Evolutionary conservation across 1,139 yeast genomes (phyloP).

Genomic region (Candida freyschussii): DNA sequence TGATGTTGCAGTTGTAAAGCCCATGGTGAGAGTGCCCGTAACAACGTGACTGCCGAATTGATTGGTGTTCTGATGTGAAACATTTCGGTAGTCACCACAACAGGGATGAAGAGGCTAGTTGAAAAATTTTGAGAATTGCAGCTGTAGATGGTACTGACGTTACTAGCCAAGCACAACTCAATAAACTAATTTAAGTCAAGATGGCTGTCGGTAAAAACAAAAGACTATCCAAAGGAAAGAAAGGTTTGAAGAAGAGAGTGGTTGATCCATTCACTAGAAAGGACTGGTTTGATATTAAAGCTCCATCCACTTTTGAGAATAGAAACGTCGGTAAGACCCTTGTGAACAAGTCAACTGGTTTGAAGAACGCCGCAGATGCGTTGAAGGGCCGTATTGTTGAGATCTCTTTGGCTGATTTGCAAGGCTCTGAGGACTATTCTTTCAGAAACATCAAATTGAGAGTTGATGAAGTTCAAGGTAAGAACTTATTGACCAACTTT

Average conservation of each 20-base stretch:
- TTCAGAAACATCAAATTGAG: constrained; percentile 86
- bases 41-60: too few species aligned
- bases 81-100: too few species aligned
- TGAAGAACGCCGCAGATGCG: constrained; percentile 88
- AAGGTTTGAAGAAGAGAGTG: constrained; percentile 92
- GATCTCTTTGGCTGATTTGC: constrained; percentile 83
- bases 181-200: too few species aligned
- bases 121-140: too few species aligned
- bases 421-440: constrained; percentile 90
- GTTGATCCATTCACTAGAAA: constrained; percentile 43
- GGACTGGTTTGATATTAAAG: constrained; percentile 94
- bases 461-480: constrained; percentile 91
- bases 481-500: constrained; percentile 90
- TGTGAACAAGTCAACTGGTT: constrained; percentile 91
- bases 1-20: neutral
- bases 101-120: too few species aligned
- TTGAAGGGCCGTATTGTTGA: constrained; percentile 89
- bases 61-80: too few species aligned
- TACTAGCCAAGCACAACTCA: too few species aligned
- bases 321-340: constrained; percentile 93
- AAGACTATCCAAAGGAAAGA: constrained; percentile 95
- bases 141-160: too few species aligned
- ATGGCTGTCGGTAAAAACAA: constrained; percentile 98
- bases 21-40: constrained; percentile 1
- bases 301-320: constrained; percentile 91